Percentiles rank a stretch among this genome's conserved stretches.
phyloP scores from a whole-genome alignment of 495 filamentous ascomycete species.

The Parmelia sp. region DNA sequence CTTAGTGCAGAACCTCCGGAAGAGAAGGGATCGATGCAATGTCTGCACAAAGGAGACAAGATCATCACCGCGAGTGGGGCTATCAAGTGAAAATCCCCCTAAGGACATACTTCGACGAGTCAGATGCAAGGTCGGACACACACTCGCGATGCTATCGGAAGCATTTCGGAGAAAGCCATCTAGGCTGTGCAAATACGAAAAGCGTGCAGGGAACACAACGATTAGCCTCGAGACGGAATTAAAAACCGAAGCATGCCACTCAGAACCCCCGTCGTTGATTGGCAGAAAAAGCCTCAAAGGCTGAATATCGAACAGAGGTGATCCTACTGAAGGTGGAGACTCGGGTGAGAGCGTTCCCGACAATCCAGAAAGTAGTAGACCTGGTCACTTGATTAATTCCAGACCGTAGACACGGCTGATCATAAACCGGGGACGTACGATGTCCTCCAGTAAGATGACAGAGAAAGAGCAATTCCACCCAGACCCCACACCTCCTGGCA shows the following conservation, averaged over 20 bases:
- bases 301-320: neutral
- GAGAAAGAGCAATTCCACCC: conserved; percentile 7
- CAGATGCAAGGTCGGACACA: conserved; percentile 12
- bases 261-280: neutral
- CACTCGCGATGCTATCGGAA: neutral
- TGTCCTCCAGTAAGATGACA: conserved; percentile 20
- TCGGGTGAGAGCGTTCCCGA: conserved; percentile 5
- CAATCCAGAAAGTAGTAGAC: conserved; percentile 6
- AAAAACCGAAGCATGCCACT: conserved; percentile 8
- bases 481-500: conserved; percentile 13
- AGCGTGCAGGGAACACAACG: conserved; percentile 8
- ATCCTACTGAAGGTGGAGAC: conserved; percentile 9
- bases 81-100: neutral
- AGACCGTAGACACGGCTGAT: conserved; percentile 18
- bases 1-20: conserved; percentile 9
- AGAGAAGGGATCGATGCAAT: conserved; percentile 15
- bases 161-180: conserved; percentile 18
- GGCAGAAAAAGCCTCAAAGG: conserved; percentile 8
- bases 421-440: neutral
- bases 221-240: conserved; percentile 12
- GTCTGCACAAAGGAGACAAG: conserved; percentile 14
- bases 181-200: conserved; percentile 19
- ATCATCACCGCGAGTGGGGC: conserved; percentile 18
- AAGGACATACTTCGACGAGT: conserved; percentile 13
- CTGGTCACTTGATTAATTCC: conserved; percentile 23